Evolutionary conservation across 495 filamentous ascomycete genomes (phyloP), one percentile per base, ranked within the genome.

Genomic region (Stereocaulon alpinum): DNA sequence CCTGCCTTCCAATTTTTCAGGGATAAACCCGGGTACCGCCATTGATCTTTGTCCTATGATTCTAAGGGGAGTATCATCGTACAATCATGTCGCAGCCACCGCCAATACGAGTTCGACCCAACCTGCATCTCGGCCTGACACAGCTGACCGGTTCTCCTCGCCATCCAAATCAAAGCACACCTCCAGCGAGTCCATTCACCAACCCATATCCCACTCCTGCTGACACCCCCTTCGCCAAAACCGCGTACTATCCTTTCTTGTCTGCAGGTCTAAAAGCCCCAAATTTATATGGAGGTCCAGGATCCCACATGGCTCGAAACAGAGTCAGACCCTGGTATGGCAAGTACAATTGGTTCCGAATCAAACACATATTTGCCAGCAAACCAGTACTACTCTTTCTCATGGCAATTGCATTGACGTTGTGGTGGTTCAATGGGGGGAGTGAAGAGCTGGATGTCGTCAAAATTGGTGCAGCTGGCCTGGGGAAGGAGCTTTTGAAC

Each of bases 371-470:
- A 3, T 43, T 68, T n/a, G 40, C 45, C 11, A 67, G 51, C 51
- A 64, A 56, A 51, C 47, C 60, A 7, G 32, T 62, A 14, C 62
- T 63, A 48, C 55, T 69, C n/a, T 47, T 68, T 3, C 37, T 64
- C 27, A 60, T 61, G 43, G 27, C 66, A 9, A 3, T 66, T 17
- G 58, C 53, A 18, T 30, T 70, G 40, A 34, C 63, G 18, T 27
- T 53, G 18, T 70, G 61, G 68, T 68, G 68, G 64, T 56, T 61
- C 40, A 63, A 61, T 24, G 59, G 59, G 18, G 68, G 69, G 6
- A 62, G 56, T 20, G 57, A 61, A 20, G 66, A 68, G 34, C 32
- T 68, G 22, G 54, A 55, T 48, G 48, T 40, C 17, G 62, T 66
- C 45, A 65, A 58, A 15, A 12, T 61, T 49, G 61, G 48, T 18